Conservation (phyloP, 2,329 filamentous ascomycete genomes). For the Beauveria caledonica region DNA sequence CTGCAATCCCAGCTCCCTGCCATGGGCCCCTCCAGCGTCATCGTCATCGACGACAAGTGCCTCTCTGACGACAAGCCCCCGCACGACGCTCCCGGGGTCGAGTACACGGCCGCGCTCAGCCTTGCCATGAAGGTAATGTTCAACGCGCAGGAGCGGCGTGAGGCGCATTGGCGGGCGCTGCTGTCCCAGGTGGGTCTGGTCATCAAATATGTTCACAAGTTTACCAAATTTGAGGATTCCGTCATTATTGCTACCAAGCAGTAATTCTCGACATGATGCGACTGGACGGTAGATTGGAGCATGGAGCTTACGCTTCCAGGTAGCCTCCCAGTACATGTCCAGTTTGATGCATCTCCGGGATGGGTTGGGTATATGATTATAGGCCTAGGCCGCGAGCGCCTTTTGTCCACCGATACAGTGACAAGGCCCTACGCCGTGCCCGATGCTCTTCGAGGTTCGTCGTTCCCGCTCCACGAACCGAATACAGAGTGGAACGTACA, state of each 20-base stretch:
- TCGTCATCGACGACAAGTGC: constrained; percentile 20
- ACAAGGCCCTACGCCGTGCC: constrained; percentile 40
- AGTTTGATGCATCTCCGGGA: not conserved
- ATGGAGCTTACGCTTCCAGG: not conserved
- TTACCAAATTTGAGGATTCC: constrained; percentile 17
- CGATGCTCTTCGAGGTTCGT: constrained; percentile 34
- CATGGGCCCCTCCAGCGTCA: constrained; percentile 15
- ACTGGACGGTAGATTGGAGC: not conserved
- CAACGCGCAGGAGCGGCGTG: constrained; percentile 18
- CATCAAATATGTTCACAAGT: constrained; percentile 17
- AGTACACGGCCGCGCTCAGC: constrained; percentile 17
- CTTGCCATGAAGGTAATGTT: constrained; percentile 20
- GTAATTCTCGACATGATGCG: not conserved
- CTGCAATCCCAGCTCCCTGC: constrained; percentile 14
- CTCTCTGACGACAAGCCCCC: constrained; percentile 15
- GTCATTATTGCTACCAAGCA: constrained; percentile 16
- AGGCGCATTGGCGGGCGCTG: constrained; percentile 18
- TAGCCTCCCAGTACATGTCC: not conserved
- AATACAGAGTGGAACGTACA: constrained; percentile 39
- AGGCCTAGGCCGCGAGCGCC: constrained; percentile 27
- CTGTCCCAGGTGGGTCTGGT: constrained; percentile 16
- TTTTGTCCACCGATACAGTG: constrained; percentile 43
- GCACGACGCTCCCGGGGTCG: constrained; percentile 13
- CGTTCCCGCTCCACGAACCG: constrained; percentile 32
- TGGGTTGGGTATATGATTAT: constrained; percentile 14